Percentiles rank a stretch among this genome's conserved stretches.
These are phyloP conservation scores for Lentinula edodes DNA, from an alignment of 768 basidiomycete genomes.

Conservation along the genomic window DNA sequence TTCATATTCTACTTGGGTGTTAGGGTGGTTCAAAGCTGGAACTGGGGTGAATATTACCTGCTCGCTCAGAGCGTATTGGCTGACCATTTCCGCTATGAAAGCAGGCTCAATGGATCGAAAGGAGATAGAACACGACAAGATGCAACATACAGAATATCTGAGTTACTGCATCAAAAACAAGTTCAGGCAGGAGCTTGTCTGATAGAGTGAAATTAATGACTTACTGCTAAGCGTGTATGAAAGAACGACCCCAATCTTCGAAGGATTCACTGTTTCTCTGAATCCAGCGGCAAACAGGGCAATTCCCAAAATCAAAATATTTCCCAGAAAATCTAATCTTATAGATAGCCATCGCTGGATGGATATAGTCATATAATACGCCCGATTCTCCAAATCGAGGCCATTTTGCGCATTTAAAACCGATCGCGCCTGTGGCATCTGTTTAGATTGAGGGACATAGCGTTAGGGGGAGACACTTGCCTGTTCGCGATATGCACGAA, in stretches of 20 bases:
- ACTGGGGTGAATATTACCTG: constrained; percentile 21
- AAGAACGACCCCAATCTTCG: constrained; percentile 52
- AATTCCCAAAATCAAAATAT: constrained; percentile 42
- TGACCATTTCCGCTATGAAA: constrained; percentile 46
- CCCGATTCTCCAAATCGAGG: constrained; percentile 30
- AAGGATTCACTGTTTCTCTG: constrained; percentile 28
- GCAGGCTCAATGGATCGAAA: neutral
- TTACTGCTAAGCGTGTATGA: constrained; percentile 44
- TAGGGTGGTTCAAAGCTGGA: too few species aligned
- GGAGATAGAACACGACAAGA: neutral
- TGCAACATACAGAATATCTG: constrained; percentile 36
- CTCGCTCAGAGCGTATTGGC: constrained; percentile 54
- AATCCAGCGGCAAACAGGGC: constrained; percentile 43
- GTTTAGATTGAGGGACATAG: neutral
- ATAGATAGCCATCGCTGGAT: constrained; percentile 24
- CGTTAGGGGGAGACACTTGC: constrained; percentile 8
- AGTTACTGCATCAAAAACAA: constrained; percentile 27
- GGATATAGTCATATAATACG: constrained; percentile 35
- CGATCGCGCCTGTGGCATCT: constrained; percentile 25
- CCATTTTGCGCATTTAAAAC: constrained; percentile 31
- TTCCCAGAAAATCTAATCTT: constrained; percentile 36
- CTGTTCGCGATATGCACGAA: constrained; percentile 30
- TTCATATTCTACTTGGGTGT: constrained; percentile 46
- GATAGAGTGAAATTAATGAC: constrained; percentile 14
- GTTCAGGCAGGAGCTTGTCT: neutral